These are phyloP conservation scores for Malus sylvestris DNA, from an alignment of 306 rosid species.

Conservation along the genomic window DNA sequence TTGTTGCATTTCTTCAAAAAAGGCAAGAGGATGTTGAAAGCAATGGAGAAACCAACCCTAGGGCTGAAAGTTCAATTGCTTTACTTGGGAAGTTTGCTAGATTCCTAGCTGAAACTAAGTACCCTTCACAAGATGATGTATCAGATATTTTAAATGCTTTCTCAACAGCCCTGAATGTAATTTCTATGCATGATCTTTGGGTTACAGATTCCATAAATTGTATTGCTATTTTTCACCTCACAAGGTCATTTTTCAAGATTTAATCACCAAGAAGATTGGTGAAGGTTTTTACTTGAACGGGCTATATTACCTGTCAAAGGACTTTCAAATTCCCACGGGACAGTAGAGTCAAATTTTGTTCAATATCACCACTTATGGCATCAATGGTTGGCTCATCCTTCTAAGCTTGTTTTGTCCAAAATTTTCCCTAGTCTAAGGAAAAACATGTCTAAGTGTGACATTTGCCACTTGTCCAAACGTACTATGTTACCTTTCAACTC, in stretches of 20 bases:
- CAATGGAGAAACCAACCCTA: background rate
- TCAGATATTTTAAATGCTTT: no score
- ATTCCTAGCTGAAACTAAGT: background rate
- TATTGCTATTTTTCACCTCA: no score
- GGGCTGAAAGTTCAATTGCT: background rate
- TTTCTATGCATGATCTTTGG: no score
- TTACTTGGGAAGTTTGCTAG: background rate
- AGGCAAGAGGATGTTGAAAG: background rate
- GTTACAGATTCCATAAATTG: no score
- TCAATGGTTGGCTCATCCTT: background rate
- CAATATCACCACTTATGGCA: background rate
- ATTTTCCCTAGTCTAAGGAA: background rate
- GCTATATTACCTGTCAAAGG: no score
- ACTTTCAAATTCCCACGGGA: no score
- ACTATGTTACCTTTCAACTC: background rate
- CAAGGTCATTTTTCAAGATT: no score
- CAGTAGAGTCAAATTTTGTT: no score
- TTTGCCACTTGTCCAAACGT: background rate
- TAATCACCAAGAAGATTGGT: no score
- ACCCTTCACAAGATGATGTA: background rate
- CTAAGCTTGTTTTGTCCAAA: no score
- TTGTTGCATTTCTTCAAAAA: background rate
- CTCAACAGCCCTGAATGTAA: no score
- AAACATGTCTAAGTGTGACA: background rate
- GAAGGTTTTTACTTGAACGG: no score